phyloP scores from a whole-genome alignment of 225 moss, liverwort and hornwort genomes.

The Sphagnum contortum region DNA sequence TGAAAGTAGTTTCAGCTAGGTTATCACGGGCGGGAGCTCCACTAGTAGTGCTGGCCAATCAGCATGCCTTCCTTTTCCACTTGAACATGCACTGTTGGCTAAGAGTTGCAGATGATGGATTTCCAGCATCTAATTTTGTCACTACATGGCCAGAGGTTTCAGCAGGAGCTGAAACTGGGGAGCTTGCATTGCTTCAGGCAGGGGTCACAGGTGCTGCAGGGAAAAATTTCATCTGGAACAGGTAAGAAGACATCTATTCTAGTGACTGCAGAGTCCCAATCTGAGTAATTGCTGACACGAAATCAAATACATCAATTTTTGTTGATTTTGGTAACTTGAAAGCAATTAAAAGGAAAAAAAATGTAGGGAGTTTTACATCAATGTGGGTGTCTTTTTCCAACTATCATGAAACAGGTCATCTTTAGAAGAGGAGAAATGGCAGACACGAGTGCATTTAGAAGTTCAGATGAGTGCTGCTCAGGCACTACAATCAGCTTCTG shows the following conservation, averaged over 20 bases:
- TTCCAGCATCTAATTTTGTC: constrained; percentile 70
- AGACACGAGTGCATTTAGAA: constrained; percentile 78
- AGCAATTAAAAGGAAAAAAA: too few species aligned
- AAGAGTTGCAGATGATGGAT: constrained; percentile 73
- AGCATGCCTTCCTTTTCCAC: constrained; percentile 84
- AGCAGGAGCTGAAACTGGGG: constrained; percentile 34
- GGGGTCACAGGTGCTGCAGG: constrained; percentile 55
- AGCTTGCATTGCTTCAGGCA: constrained; percentile 53
- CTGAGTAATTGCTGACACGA: too few species aligned
- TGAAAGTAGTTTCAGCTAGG: constrained; percentile 82
- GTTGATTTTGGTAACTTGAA: too few species aligned
- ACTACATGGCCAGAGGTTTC: constrained; percentile 49
- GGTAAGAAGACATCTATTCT: constrained; percentile 15
- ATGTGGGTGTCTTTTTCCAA: too few species aligned
- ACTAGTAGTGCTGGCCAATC: constrained; percentile 82
- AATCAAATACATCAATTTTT: too few species aligned
- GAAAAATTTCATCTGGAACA: constrained; percentile 50
- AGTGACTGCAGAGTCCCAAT: not conserved
- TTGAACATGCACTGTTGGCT: constrained; percentile 86
- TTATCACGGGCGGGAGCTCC: constrained; percentile 79
- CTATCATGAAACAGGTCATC: constrained; percentile 34
- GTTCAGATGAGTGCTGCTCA: constrained; percentile 75
- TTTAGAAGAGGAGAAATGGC: constrained; percentile 49
- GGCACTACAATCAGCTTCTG: constrained; percentile 63
- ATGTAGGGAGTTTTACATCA: too few species aligned